A percentile compares a stretch with the other conserved stretches of the same genome.
Evolutionary conservation across 2,329 filamentous ascomycete species (phyloP).

Genomic region (Botrytis cinerea): DNA sequence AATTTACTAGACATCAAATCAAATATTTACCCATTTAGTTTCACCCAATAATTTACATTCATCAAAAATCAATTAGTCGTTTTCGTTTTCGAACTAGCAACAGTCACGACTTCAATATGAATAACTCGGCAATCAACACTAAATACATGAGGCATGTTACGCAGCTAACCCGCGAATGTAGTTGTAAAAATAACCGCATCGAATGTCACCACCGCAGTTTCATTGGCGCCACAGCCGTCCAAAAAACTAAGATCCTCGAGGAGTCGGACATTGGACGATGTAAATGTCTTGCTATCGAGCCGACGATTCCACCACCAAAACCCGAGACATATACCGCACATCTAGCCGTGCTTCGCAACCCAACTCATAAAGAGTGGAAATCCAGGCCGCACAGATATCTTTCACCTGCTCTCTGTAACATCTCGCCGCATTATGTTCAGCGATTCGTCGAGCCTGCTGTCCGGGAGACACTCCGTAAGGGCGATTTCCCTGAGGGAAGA

Average conservation of each 20-base stretch:
- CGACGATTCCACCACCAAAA: not conserved
- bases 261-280: fast-evolving
- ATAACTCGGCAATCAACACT: not conserved
- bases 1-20: not conserved
- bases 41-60: not conserved
- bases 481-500: no score
- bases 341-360: slow-evolving; percentile 4
- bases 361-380: not conserved
- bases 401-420: not conserved
- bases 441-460: not conserved
- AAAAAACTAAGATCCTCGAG: not conserved
- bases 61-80: not conserved
- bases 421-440: not conserved
- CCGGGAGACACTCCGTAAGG: fast-evolving
- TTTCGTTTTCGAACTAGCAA: not conserved
- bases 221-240: not conserved
- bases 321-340: not conserved
- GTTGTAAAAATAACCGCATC: not conserved
- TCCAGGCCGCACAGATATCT: not conserved
- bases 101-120: not conserved
- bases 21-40: not conserved
- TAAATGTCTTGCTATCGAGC: not conserved
- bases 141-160: not conserved
- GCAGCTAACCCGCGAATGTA: not conserved
- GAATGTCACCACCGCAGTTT: not conserved